Conservation (phyloP, 257 asterid genomes). For the Nicotiana knightiana region DNA sequence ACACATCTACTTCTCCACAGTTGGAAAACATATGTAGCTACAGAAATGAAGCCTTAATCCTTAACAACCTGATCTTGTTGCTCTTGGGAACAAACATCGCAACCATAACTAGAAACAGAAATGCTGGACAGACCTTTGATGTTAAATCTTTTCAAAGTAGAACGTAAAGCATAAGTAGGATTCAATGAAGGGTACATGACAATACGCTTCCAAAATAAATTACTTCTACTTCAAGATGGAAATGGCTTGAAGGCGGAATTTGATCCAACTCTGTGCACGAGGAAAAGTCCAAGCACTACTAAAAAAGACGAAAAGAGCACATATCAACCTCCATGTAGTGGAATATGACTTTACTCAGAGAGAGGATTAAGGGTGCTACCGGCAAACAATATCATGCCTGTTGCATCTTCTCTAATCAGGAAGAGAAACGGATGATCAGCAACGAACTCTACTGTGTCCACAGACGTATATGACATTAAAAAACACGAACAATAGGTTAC, state of each 20-base stretch:
- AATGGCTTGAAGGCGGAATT: neutral
- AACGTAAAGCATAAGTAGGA: neutral
- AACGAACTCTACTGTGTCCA: conserved; percentile 20
- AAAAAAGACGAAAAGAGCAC: neutral
- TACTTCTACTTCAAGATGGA: neutral
- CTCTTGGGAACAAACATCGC: neutral
- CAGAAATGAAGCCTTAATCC: too few species aligned
- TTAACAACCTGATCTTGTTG: too few species aligned
- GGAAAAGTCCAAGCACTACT: neutral
- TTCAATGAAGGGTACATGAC: neutral
- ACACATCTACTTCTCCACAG: neutral
- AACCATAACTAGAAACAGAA: neutral
- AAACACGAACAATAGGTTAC: conserved; percentile 10
- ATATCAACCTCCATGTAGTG: neutral
- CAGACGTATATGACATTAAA: too few species aligned
- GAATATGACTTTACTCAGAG: neutral
- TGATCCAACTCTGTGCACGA: neutral
- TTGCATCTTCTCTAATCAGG: conserved; percentile 28
- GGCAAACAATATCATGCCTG: conserved; percentile 25
- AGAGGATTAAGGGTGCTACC: conserved; percentile 29
- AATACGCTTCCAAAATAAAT: neutral
- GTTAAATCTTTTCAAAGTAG: neutral
- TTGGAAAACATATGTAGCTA: neutral
- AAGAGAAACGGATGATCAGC: conserved; percentile 38
- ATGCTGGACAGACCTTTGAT: neutral